These are phyloP conservation scores for Kwoniella mangroviensis DNA, from an alignment of 768 basidiomycete genomes.

Conservation along the genomic window DNA sequence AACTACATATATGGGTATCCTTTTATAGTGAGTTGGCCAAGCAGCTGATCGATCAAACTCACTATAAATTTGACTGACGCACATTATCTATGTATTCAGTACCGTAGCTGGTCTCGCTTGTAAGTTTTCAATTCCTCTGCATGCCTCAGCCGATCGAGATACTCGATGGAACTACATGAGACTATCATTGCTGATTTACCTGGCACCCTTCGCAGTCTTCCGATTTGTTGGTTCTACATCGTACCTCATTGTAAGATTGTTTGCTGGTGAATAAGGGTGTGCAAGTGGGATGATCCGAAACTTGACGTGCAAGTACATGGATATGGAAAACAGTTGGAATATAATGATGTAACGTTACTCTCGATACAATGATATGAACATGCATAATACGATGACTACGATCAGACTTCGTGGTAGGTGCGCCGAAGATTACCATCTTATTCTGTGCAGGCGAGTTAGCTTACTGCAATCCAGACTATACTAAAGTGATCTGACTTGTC, in stretches of 20 bases:
- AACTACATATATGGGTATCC: conserved; percentile 84
- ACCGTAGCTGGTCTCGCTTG: conserved; percentile 85
- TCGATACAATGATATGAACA: not conserved
- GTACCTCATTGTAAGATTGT: conserved; percentile 83
- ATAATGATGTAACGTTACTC: not conserved
- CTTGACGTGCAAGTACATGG: not conserved
- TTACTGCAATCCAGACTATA: not conserved
- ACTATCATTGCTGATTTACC: conserved; percentile 5
- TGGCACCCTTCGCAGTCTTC: conserved; percentile 64
- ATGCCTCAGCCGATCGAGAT: not conserved
- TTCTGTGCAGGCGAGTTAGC: too few species aligned
- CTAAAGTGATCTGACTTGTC: not conserved
- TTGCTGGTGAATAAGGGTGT: conserved; percentile 75
- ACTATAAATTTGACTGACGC: not conserved
- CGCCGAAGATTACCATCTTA: too few species aligned
- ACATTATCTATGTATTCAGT: conserved; percentile 30
- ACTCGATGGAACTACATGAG: conserved; percentile 2
- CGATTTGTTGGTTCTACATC: conserved; percentile 80
- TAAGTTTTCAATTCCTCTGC: conserved; percentile 60
- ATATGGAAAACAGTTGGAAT: not conserved
- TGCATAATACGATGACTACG: not conserved
- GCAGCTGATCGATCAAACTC: too few species aligned
- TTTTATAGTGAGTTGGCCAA: conserved; percentile 64
- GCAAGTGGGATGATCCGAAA: not conserved
- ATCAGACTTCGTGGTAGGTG: too few species aligned